These are phyloP conservation scores for Diplodia corticola DNA, from an alignment of 2,329 filamentous ascomycete species.

Conservation along the genomic window DNA sequence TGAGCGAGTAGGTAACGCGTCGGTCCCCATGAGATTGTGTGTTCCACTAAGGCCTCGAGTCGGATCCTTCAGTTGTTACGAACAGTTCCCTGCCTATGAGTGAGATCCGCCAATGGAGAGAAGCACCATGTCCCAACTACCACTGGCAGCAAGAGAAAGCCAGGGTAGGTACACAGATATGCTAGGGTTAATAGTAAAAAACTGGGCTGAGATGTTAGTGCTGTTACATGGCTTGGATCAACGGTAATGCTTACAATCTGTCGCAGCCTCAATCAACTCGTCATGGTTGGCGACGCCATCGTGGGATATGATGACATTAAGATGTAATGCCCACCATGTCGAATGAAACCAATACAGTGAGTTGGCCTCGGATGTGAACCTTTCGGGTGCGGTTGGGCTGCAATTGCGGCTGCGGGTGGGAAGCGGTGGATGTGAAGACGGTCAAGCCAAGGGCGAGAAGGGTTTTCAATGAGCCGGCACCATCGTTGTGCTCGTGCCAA, in stretches of 20 bases:
- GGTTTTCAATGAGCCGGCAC: not conserved
- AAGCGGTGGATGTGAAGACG: not conserved
- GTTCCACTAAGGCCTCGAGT: slow-evolving; percentile 48
- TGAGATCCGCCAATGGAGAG: slow-evolving; percentile 52
- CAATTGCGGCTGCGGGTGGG: not conserved
- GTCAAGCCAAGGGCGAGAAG: not conserved
- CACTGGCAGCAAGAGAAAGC: slow-evolving; percentile 47
- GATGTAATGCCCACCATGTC: not conserved
- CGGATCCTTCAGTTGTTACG: not conserved
- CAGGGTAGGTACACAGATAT: slow-evolving; percentile 25
- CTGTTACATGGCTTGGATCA: not conserved
- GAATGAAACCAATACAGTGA: not conserved
- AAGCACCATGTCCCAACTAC: slow-evolving; percentile 50
- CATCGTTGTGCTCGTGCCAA: not conserved
- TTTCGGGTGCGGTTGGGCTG: not conserved
- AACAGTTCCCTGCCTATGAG: slow-evolving; percentile 25
- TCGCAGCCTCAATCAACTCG: slow-evolving; percentile 4
- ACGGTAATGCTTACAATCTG: slow-evolving; percentile 34
- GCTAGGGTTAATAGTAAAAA: not conserved
- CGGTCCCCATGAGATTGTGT: slow-evolving; percentile 58
- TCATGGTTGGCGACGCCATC: not conserved
- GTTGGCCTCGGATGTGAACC: too few species aligned
- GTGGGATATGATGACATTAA: not conserved
- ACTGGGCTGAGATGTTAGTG: not conserved
- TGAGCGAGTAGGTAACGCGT: slow-evolving; percentile 54